Evolutionary conservation across 306 rosid genomes (phyloP).

Genomic region (Lathyrus tuberosus): DNA sequence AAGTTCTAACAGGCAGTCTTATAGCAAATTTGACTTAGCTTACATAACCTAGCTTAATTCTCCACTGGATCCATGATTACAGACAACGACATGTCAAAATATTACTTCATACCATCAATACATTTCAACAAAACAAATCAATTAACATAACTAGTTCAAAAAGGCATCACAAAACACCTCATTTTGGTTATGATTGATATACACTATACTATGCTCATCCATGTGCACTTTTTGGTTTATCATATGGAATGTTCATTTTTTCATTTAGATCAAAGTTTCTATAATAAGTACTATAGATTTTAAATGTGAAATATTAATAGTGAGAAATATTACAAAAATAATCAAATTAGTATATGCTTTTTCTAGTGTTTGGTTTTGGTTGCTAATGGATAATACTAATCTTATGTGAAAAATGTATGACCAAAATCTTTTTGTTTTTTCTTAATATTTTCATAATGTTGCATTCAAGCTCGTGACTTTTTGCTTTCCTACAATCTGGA

Average conservation of each 20-base stretch:
- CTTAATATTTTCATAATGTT: conserved; percentile 23
- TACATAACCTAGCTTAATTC: too few species aligned
- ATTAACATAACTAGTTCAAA: too few species aligned
- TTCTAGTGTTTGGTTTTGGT: conserved; percentile 1
- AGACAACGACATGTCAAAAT: too few species aligned
- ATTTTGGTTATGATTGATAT: conserved; percentile 25
- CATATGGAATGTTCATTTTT: conserved; percentile 39
- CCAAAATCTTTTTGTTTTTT: not conserved
- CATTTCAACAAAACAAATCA: too few species aligned
- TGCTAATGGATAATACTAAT: conserved; percentile 18
- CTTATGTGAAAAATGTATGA: not conserved
- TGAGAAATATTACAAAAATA: not conserved
- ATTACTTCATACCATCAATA: too few species aligned
- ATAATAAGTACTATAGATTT: conserved; percentile 28
- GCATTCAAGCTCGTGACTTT: conserved; percentile 7
- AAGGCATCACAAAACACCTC: too few species aligned
- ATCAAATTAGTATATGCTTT: not conserved
- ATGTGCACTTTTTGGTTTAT: conserved; percentile 45
- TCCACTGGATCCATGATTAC: too few species aligned
- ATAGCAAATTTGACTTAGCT: too few species aligned
- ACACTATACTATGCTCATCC: conserved; percentile 36
- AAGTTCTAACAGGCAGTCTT: too few species aligned
- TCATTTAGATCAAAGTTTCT: conserved; percentile 33
- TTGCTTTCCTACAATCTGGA: conserved; percentile 28
- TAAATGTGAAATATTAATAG: conserved; percentile 13